Evolutionary conservation across 306 rosid genomes (phyloP).

Genomic region (Dalbergia oliveri): DNA sequence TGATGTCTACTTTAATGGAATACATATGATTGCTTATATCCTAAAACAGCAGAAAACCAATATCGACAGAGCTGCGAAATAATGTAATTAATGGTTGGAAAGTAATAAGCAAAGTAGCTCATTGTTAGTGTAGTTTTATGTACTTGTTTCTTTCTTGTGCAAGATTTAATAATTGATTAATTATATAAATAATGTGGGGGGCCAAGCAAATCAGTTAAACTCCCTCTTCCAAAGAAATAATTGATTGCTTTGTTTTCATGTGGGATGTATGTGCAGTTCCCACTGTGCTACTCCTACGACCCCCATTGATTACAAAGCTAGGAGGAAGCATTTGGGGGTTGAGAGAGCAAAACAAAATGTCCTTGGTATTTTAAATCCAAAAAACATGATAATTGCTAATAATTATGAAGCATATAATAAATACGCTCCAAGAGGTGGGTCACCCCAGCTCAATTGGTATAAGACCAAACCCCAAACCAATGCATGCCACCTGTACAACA

Average conservation of each 20-base stretch:
- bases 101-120: slow-evolving; percentile 64
- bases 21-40: slow-evolving; percentile 28
- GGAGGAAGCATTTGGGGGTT: slow-evolving; percentile 19
- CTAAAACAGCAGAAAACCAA: slow-evolving; percentile 28
- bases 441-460: slow-evolving; percentile 58
- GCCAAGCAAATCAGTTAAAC: slow-evolving; percentile 35
- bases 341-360: slow-evolving; percentile 42
- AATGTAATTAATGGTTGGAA: slow-evolving; percentile 43
- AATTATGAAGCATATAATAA: slow-evolving; percentile 45
- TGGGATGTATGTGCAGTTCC: slow-evolving; percentile 44
- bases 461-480: slow-evolving; percentile 72
- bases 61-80: slow-evolving; percentile 3
- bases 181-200: slow-evolving; percentile 20
- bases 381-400: slow-evolving; percentile 43
- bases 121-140: slow-evolving; percentile 29
- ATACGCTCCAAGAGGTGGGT: slow-evolving; percentile 61
- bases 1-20: slow-evolving; percentile 36
- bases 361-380: background rate
- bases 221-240: slow-evolving; percentile 42
- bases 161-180: slow-evolving; percentile 46
- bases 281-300: slow-evolving; percentile 35
- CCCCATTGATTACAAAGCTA: slow-evolving; percentile 35
- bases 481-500: slow-evolving; percentile 66
- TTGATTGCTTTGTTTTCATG: slow-evolving; percentile 46
- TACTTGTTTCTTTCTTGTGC: slow-evolving; percentile 36